Base-by-base conservation (phyloP, 495 filamentous ascomycete genomes). In the Ascobolus immersus region DNA sequence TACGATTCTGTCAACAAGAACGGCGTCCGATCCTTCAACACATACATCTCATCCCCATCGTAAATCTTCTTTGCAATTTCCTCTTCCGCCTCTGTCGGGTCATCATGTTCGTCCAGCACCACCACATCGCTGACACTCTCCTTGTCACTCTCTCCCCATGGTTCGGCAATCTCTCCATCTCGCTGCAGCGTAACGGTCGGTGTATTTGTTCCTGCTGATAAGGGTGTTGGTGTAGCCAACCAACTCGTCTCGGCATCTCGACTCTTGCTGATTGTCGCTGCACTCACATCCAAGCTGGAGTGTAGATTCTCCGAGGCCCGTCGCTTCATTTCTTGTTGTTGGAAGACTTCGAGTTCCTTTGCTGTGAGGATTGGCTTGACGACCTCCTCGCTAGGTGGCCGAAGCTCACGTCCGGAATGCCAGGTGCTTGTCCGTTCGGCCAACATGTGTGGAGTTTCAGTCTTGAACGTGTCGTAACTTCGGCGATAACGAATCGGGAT, bases 1-100 rank as follows among this genome's bases (percentile, higher is more conserved):
- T 43, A 49, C 41, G 66, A 59, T 39, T 81, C 73, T 41, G 86
- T 89, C 45, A 99, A 69, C 77, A 80, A 90, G 28, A 78, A 69
- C 12, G 84, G 78, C 28, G 81, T 77, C 39, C 70, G 65, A 11
- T 73, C 69, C 47, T 75, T 80, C 4, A 58, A 58, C 15, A 81
- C 70, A 34, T 77, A 69, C 36, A 73, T 65, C 42, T 90, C 79
- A 39, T 79, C 71, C n/a, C 78, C 79, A 22, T 81, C 69, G 45
- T 65, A 96, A 4, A 96, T 72, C 49, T 69, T 73, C 42, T 68
- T 65, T 0, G 86, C 86, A 42, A 71, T 67, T 39, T 73, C 68
- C 13, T 64, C 59, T 33, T 75, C 72, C 32, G 82, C 76, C 21
- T 61, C 59, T 0, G 62, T 72, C 3, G 65, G 60, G 20, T 59